Conservation (phyloP, 768 basidiomycete genomes). For the Postia placenta region DNA sequence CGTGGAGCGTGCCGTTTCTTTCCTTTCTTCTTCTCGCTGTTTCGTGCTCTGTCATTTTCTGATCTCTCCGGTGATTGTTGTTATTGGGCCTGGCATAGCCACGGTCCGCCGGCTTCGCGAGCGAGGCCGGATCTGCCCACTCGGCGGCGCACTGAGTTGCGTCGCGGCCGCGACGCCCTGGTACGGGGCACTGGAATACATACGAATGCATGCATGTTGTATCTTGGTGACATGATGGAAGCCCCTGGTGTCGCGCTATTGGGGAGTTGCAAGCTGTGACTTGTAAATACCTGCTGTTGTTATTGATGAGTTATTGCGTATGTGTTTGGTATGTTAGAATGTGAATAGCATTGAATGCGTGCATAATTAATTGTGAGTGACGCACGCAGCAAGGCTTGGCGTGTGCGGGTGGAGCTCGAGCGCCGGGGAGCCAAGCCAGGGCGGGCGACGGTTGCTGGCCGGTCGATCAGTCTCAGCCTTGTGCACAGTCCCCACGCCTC, state of each 20-base stretch:
- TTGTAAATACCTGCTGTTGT: neutral
- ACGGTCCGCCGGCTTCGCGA: neutral
- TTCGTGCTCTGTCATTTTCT: neutral
- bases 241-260: constrained; percentile 5
- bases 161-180: constrained; percentile 5
- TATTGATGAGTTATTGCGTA: neutral
- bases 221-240: constrained; percentile 1
- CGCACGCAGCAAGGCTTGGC: no score
- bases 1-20: neutral
- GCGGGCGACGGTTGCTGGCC: no score
- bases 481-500: no score
- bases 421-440: no score
- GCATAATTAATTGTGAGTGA: no score
- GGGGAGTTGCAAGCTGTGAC: constrained; percentile 1
- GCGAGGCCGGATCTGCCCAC: constrained; percentile 2
- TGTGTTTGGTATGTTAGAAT: neutral
- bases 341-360: no score
- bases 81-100: neutral
- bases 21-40: neutral
- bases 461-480: no score
- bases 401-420: no score
- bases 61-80: neutral
- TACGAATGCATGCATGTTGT: no score
- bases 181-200: neutral
- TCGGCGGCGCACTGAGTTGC: constrained; percentile 3